Conservation (phyloP, 257 asterid genomes). For the Solanum lycopersicoides region DNA sequence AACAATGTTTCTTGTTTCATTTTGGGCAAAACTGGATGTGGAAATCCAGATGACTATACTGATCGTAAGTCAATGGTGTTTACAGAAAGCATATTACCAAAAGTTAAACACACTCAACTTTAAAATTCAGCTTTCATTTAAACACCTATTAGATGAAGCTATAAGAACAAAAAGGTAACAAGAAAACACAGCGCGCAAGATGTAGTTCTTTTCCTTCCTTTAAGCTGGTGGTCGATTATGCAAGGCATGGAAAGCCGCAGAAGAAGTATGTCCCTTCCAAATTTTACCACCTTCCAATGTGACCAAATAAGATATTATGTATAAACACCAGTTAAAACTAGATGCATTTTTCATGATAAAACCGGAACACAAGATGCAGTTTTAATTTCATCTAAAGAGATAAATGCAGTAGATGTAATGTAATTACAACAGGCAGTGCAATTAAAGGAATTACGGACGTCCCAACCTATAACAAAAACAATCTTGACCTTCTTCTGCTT, state of each 20-base stretch:
- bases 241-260: neutral
- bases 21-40: neutral
- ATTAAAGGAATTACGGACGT: neutral
- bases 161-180: neutral
- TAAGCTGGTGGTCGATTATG: neutral
- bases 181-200: neutral
- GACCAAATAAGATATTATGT: neutral
- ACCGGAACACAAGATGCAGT: neutral
- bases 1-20: neutral
- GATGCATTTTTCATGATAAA: neutral
- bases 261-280: neutral
- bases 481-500: constrained; percentile 3
- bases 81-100: neutral
- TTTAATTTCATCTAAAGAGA: neutral
- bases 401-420: neutral
- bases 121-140: neutral
- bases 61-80: neutral
- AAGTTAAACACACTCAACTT: neutral
- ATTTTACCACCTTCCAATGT: neutral
- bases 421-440: neutral
- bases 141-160: neutral
- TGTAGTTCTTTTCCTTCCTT: neutral
- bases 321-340: neutral
- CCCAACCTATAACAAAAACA: constrained; percentile 8
- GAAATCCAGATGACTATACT: neutral